phyloP scores from a whole-genome alignment of 148 eudicot species.

The Suaeda aralocaspica region DNA sequence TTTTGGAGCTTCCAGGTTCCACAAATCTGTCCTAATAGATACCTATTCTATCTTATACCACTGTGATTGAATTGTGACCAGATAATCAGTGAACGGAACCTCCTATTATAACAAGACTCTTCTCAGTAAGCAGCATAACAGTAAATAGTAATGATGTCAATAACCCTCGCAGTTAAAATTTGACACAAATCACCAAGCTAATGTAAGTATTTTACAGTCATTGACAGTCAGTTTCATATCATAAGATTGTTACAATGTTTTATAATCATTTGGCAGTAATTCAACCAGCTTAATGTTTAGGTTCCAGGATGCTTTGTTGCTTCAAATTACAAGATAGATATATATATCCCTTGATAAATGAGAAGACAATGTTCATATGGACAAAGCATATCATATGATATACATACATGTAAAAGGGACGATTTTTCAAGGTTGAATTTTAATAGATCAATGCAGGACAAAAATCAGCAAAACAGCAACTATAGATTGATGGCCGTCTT shows the following conservation, averaged over 20 bases:
- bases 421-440: not conserved
- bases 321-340: not conserved
- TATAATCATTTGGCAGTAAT: too few relatives aligned
- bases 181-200: not conserved
- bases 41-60: too few relatives aligned
- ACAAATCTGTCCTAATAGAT: not conserved
- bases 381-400: too few relatives aligned
- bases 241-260: too few relatives aligned
- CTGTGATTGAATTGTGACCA: not conserved
- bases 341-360: not conserved
- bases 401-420: not conserved
- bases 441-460: not conserved
- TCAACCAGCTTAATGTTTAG: too few relatives aligned
- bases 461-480: not conserved
- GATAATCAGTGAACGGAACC: not conserved
- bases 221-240: too few relatives aligned
- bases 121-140: not conserved
- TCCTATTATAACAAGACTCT: not conserved
- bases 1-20: not conserved
- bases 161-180: not conserved
- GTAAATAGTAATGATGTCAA: conserved; percentile 4
- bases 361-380: too few relatives aligned
- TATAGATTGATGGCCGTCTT: not conserved
- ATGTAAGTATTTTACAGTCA: too few relatives aligned
- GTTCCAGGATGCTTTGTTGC: too few relatives aligned